These are phyloP conservation scores for Obba rivulosa DNA, from an alignment of 768 basidiomycete species.

Conservation along the genomic window DNA sequence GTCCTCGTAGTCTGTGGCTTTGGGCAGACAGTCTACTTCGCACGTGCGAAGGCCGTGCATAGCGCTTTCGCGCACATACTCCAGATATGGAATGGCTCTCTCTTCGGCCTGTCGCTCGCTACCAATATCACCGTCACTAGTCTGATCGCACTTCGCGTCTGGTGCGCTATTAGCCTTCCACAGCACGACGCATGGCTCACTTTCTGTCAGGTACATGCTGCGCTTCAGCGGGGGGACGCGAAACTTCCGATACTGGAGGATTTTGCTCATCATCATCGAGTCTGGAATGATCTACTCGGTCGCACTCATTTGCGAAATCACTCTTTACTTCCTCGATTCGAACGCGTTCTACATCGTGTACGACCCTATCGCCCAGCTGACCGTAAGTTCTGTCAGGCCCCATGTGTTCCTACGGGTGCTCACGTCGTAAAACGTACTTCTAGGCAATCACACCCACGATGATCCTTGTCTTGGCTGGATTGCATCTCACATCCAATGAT, in stretches of 20 bases:
- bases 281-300: slow-evolving; percentile 29
- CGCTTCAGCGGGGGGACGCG: slow-evolving; percentile 13
- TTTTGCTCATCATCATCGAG: slow-evolving; percentile 27
- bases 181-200: neutral
- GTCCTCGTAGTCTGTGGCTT: slow-evolving; percentile 25
- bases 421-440: neutral
- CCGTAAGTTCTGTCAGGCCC: slow-evolving; percentile 11
- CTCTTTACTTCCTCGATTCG: slow-evolving; percentile 27
- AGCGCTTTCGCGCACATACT: slow-evolving; percentile 29
- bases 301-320: slow-evolving; percentile 28
- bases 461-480: slow-evolving; percentile 26
- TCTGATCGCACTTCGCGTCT: slow-evolving; percentile 29
- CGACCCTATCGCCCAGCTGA: slow-evolving; percentile 32
- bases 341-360: slow-evolving; percentile 34
- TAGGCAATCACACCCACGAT: slow-evolving; percentile 28
- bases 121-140: slow-evolving; percentile 29
- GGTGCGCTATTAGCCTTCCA: slow-evolving; percentile 14
- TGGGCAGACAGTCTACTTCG: slow-evolving; percentile 26
- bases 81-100: slow-evolving; percentile 30
- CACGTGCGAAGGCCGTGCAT: slow-evolving; percentile 21
- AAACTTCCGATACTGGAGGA: slow-evolving; percentile 21
- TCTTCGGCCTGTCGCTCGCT: slow-evolving; percentile 28
- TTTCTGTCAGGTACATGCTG: slow-evolving; percentile 16
- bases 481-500: slow-evolving; percentile 24
- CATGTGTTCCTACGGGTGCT: neutral